A percentile compares a stretch with the other conserved stretches of the same genome.
Evolutionary conservation across 495 filamentous ascomycete genomes (phyloP).

Genomic region (Lasiosphaeriaceae sp.): DNA sequence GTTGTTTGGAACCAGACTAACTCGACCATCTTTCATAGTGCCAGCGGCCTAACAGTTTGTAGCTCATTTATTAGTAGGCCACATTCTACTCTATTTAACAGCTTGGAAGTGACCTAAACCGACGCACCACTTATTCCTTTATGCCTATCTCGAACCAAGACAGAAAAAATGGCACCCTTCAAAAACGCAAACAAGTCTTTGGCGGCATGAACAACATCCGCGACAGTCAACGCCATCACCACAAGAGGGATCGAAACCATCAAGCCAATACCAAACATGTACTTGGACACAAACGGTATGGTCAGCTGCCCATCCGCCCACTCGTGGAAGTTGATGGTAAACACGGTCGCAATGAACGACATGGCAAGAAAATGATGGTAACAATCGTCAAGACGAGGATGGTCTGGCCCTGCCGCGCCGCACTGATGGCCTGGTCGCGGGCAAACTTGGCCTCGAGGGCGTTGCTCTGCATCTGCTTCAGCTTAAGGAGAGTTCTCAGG

Average conservation of each 20-base stretch:
- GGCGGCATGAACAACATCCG: no score
- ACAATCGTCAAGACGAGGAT: conserved; percentile 33
- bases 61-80: no score
- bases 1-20: no score
- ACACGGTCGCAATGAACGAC: conserved; percentile 27
- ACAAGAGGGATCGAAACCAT: conserved; percentile 6
- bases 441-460: conserved; percentile 13
- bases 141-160: no score
- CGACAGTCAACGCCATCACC: conserved; percentile 3
- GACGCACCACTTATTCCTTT: no score
- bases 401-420: conserved; percentile 16
- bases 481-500: conserved; percentile 9
- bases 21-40: no score
- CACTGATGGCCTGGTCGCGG: conserved; percentile 2
- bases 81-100: no score
- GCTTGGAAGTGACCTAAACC: no score
- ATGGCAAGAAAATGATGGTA: conserved; percentile 36
- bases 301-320: background rate
- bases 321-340: conserved; percentile 11
- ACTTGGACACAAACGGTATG: conserved; percentile 2
- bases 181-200: no score
- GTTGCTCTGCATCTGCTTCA: conserved; percentile 19
- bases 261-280: conserved; percentile 7
- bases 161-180: no score
- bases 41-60: no score